A percentile compares a stretch with the other conserved stretches of the same genome.
Conservation (phyloP, 2,329 filamentous ascomycete genomes). For the Fusarium phyllophilum region DNA sequence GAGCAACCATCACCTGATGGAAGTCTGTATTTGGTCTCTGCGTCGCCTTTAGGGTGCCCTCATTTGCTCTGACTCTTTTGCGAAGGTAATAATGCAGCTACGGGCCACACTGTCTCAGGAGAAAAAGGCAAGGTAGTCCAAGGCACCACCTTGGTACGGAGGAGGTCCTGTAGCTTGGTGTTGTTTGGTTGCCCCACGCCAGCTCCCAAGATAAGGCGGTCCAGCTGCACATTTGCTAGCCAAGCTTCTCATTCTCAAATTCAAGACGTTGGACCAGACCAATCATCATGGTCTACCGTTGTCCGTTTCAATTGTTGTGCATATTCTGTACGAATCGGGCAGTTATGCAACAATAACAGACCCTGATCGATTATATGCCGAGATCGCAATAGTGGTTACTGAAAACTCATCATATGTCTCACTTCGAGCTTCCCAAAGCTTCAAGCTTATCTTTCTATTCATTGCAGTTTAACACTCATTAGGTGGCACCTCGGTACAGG, state of each 20-base stretch:
- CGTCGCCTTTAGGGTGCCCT: background rate
- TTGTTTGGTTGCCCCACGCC: constrained; percentile 13
- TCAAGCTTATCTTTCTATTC: background rate
- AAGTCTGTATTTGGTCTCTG: background rate
- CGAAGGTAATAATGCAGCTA: background rate
- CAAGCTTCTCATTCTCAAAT: background rate
- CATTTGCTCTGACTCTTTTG: background rate
- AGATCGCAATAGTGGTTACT: background rate
- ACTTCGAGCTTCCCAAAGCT: background rate
- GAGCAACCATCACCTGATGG: constrained; percentile 8
- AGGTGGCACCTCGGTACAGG: background rate
- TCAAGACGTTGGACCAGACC: constrained; percentile 7
- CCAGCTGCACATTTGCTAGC: background rate
- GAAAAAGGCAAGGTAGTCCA: background rate
- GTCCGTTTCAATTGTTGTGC: background rate
- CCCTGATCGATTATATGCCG: background rate
- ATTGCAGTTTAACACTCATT: background rate
- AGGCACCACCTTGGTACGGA: background rate
- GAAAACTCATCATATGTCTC: background rate
- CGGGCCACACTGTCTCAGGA: constrained; percentile 16
- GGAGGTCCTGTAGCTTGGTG: background rate
- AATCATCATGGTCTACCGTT: background rate
- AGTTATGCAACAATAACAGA: background rate
- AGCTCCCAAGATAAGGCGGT: constrained; percentile 8
- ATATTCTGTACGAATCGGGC: background rate